phyloP scores from a whole-genome alignment of 1,284 basidiomycete genomes.

The Tylopilus sp. region DNA sequence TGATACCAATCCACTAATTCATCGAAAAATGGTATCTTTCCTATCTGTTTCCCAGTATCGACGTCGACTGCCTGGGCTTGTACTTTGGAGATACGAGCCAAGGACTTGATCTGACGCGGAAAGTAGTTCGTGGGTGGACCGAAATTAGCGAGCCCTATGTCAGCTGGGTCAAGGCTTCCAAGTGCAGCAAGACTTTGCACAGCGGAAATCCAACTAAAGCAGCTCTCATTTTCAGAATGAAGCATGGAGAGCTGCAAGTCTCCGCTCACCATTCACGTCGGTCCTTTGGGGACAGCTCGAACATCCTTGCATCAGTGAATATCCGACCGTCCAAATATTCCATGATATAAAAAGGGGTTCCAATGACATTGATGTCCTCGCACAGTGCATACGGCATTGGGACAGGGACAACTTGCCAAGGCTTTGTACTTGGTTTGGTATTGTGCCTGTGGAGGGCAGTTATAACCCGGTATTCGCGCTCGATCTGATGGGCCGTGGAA shows the following conservation, averaged over 20 bases:
- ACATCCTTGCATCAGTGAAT: slow-evolving; percentile 83
- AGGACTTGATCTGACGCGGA: slow-evolving; percentile 86
- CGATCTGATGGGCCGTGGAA: slow-evolving; percentile 89
- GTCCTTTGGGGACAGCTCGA: slow-evolving; percentile 59
- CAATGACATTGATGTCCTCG: slow-evolving; percentile 73
- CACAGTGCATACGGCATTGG: slow-evolving; percentile 85
- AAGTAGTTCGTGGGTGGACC: slow-evolving; percentile 82
- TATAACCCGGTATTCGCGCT: slow-evolving; percentile 86
- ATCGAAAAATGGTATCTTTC: slow-evolving; percentile 68
- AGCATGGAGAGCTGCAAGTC: neutral
- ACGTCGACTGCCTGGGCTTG: slow-evolving; percentile 69
- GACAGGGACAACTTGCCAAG: slow-evolving; percentile 68
- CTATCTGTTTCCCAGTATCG: slow-evolving; percentile 56
- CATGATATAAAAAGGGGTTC: slow-evolving; percentile 95
- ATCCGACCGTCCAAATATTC: slow-evolving; percentile 91
- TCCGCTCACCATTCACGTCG: slow-evolving; percentile 62
- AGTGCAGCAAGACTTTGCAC: slow-evolving; percentile 40
- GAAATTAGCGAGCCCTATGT: slow-evolving; percentile 73
- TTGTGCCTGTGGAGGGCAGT: slow-evolving; percentile 75
- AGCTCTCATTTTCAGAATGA: neutral
- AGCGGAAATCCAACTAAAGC: slow-evolving; percentile 25
- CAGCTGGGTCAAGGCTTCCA: slow-evolving; percentile 63
- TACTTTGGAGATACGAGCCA: slow-evolving; percentile 68
- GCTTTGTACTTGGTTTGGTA: slow-evolving; percentile 46
- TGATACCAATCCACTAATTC: slow-evolving; percentile 79